These are phyloP conservation scores for Dioszegia hungarica DNA, from an alignment of 768 basidiomycete genomes.

Conservation along the genomic window DNA sequence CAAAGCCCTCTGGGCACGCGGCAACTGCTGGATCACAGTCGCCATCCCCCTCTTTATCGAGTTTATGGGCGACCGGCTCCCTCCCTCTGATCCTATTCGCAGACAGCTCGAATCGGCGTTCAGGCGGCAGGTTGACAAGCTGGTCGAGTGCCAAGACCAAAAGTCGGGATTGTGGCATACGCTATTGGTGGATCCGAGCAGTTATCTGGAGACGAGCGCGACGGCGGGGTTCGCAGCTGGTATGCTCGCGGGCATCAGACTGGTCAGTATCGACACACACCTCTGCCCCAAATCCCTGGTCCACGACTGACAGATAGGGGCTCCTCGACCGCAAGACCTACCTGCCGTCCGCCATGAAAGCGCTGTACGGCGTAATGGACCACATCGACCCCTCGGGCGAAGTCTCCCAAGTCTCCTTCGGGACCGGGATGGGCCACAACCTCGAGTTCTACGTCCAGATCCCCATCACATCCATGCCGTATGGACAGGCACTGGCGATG, in stretches of 20 bases:
- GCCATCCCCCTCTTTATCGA: slow-evolving; percentile 32
- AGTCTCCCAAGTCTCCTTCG: slow-evolving; percentile 55
- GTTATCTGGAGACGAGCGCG: slow-evolving; percentile 54
- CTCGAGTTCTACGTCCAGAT: slow-evolving; percentile 56
- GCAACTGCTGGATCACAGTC: slow-evolving; percentile 54
- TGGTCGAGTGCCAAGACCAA: slow-evolving; percentile 53
- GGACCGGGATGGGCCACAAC: slow-evolving; percentile 56
- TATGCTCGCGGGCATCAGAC: slow-evolving; percentile 26
- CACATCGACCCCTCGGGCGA: slow-evolving; percentile 55
- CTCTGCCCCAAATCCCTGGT: neutral
- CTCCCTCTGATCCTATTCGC: slow-evolving; percentile 52
- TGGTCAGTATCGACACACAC: too few species aligned
- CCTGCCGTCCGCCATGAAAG: slow-evolving; percentile 17
- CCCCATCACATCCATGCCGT: slow-evolving; percentile 59
- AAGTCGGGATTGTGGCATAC: slow-evolving; percentile 57
- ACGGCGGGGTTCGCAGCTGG: slow-evolving; percentile 40
- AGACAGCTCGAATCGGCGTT: slow-evolving; percentile 53
- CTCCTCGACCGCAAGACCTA: slow-evolving; percentile 10
- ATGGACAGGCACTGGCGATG: slow-evolving; percentile 57
- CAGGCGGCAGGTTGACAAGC: slow-evolving; percentile 55
- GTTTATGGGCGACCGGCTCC: slow-evolving; percentile 27
- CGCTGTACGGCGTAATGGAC: slow-evolving; percentile 46
- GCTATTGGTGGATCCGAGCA: slow-evolving; percentile 54
- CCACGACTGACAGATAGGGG: neutral
- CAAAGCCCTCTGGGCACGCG: slow-evolving; percentile 56